Conservation (phyloP, 2,329 filamentous ascomycete genomes). For the Neoscytalidium dimidiatum region DNA sequence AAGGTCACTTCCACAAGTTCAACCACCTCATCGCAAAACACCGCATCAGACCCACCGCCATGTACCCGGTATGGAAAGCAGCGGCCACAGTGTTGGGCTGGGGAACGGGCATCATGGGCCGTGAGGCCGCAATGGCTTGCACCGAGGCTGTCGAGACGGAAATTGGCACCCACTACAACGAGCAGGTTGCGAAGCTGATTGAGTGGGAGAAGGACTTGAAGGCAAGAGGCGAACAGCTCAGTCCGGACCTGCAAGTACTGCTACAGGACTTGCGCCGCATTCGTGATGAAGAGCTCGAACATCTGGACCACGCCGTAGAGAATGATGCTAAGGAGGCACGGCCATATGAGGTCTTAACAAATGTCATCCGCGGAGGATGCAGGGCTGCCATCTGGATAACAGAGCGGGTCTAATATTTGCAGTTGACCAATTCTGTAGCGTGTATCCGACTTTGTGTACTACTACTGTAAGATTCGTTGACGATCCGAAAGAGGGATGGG, state of each 20-base stretch:
- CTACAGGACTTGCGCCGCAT: constrained; percentile 77
- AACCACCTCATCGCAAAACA: constrained; percentile 81
- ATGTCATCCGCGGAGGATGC: constrained; percentile 86
- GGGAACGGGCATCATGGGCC: constrained; percentile 83
- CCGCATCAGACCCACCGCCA: constrained; percentile 85
- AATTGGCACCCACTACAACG: constrained; percentile 94
- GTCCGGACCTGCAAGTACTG: constrained; percentile 73
- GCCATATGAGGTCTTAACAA: constrained; percentile 86
- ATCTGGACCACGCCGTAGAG: constrained; percentile 91
- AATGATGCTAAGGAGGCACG: constrained; percentile 88
- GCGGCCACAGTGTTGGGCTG: constrained; percentile 83
- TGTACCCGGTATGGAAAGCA: constrained; percentile 87
- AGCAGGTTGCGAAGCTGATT: constrained; percentile 79
- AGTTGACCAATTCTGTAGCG: too few species aligned
- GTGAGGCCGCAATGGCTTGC: constrained; percentile 96
- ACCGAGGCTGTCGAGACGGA: constrained; percentile 98
- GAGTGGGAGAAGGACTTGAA: constrained; percentile 80
- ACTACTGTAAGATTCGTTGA: neutral
- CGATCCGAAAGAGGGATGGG: neutral
- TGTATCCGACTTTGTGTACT: neutral
- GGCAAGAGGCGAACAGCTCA: constrained; percentile 74
- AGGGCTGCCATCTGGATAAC: constrained; percentile 90
- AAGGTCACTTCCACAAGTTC: constrained; percentile 81
- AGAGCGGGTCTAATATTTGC: constrained; percentile 61
- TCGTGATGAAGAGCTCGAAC: constrained; percentile 93